Evolutionary conservation across 495 filamentous ascomycete genomes (phyloP), one percentile per base, ranked within the genome.

Genomic region (Chaetomidium leptoderma): DNA sequence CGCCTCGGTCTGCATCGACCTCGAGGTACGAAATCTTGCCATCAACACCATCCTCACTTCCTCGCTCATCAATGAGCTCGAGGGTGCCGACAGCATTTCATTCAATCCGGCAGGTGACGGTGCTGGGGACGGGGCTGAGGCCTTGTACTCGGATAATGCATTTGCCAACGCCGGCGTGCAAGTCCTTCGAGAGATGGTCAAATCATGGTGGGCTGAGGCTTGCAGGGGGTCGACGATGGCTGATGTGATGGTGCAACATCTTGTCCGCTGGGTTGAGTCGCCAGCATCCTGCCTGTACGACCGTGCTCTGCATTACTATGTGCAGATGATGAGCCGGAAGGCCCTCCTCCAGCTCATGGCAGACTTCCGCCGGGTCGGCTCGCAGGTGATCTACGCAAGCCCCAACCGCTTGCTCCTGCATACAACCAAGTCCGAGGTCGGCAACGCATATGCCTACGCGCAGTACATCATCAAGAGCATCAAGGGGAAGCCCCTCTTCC

Each of bases 21-120:
- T 99, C 21, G 89, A 93, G 57, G 83, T 99, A 48, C 88, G 91
- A 4, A 97, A 97, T 64, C 81, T 99, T 5, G 89, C 91, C 6
- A 97, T 99, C 70, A 99, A 99, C 71, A 97, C 95, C 4, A 92
- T 99, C 55, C 79, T 99, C 37, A 96, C 95, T 0, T 96, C 93
- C 1, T 92, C 93, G 0, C 80, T 99, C n/a, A 90, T 99, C 75
- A 97, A 96, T 61, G 93, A 99, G 57, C 85, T 92, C 14, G 93
- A 99, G 66, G 92, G 93, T 2, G 85, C 84, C 43, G 89, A 93
- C 68, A 81, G 88, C 49, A 77, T 91, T 27, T 82, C 86, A 3
- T 85, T 92, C 71, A 91, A 91, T 63, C 85, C 91, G 19, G 90
- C 90, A 17, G 84, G 83, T 14, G 82, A 85, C 58, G 82, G 84